These are phyloP conservation scores for Syzygium malaccense DNA, from an alignment of 441 rosid genomes.

Conservation along the genomic window DNA sequence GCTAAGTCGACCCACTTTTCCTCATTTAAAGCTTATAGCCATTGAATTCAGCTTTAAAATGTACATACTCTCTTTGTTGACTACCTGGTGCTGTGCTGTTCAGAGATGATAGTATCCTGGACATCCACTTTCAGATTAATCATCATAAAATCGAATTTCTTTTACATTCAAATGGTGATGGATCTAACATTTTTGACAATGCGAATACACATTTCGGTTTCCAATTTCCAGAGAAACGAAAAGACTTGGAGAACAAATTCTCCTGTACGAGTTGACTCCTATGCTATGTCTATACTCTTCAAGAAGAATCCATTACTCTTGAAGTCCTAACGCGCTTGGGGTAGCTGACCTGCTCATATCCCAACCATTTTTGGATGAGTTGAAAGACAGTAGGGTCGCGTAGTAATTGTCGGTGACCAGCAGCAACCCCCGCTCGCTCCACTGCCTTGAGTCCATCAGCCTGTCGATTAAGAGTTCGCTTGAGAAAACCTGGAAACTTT, in stretches of 20 bases:
- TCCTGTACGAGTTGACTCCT: neutral
- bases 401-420: constrained; percentile 57
- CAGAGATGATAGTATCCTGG: neutral
- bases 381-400: constrained; percentile 38
- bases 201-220: neutral
- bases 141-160: neutral
- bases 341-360: constrained; percentile 30
- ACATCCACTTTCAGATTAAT: neutral
- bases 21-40: neutral
- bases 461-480: constrained; percentile 14
- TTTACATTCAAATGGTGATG: neutral
- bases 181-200: neutral
- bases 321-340: constrained; percentile 27
- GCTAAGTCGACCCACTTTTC: neutral
- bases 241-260: neutral
- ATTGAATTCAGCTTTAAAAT: neutral
- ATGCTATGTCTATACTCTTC: neutral
- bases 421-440: constrained; percentile 59
- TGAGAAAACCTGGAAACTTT: neutral
- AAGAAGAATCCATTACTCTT: constrained; percentile 19
- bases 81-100: neutral
- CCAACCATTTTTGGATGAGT: constrained; percentile 61
- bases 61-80: neutral
- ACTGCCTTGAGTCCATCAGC: constrained; percentile 55
- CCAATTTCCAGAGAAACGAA: neutral